Evolutionary conservation across 129 eudicot genomes (phyloP), one percentile per base, ranked within the genome.

Genomic region (Chrysanthemum makinoi): DNA sequence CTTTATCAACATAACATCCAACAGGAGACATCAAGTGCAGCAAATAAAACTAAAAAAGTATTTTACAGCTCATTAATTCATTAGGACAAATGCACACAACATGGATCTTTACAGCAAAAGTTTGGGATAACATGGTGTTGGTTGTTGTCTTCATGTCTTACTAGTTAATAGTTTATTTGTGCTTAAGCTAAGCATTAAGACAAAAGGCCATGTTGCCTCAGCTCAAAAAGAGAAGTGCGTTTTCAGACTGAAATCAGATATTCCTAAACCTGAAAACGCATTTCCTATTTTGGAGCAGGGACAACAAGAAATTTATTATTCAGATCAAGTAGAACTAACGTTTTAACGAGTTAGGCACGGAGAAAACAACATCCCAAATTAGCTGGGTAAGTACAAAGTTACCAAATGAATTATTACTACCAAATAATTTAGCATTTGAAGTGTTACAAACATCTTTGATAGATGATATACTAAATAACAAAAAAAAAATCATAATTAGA

Each of bases 361-460:
- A 50, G 71, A 66, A 51, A 73, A 73, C 51, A 30, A 72, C 24
- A 73, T 49, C 53, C 54, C 43, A 50, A 47, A 30, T 33, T 18
- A 30, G 33, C 13, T 62, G 30, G 47, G 18, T 24, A 59, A 0
- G 52, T 13, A 15, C 20, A 59, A 49, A 11, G 43, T 35, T 35
- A 35, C 56, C 16, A 52, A 52, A 52, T 17, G 8, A 30, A 30
- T 16, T 24, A 30, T 16, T 24, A 43, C 43, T 22, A 52, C 52
- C 28, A 20, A 22, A 50, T 8, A 43, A 19, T 10, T 13, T 57
- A 48, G 46, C n/a, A 11, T 35, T 60, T 70, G 49, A 15, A 16
- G 64, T 26, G 55, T 55, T 26, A 66, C 48, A 46, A 19, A 49
- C 65, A 69, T 20, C 51, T 22, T 46, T 60, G 50, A 73, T 22